Evolutionary conservation across 768 basidiomycete genomes (phyloP), one percentile per base, ranked within the genome.

Genomic region (Leccinum variicolor): DNA sequence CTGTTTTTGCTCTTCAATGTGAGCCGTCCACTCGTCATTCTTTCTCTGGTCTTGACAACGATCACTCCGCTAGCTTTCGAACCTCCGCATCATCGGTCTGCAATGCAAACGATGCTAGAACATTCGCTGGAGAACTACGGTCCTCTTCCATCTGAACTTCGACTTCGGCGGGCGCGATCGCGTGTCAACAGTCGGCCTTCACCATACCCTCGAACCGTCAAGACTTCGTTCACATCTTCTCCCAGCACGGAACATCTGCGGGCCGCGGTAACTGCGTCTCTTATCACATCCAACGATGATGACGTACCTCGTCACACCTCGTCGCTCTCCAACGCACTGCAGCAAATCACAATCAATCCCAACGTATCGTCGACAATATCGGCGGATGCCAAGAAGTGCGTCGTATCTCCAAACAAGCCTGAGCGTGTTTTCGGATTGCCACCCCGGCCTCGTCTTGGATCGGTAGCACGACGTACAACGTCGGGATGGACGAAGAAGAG

Each of bases 1-100:
- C 89, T 0, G 25, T 84, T n/a, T 89, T 80, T 50, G 85, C 86
- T 7, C 25, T 89, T 43, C 89, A 91, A 72, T 81, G 89, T 90
- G 65, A 73, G 86, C 78, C 6, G 8, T 53, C 31, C 4, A n/a
- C 11, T 5, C 23, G 58, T 10, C 4, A 19, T 5, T 49, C 17
- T 28, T 26, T n/a, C 14, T 10, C 41, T 47, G 15, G 25, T 17
- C 26, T 60, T 64, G 46, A 62, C 33, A 21, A 23, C 33, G 33
- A 15, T 15, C 33, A 15, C 34, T 43, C 34, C 5, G 55, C 19
- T 60, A 90, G 89, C 87, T 2, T 92, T 91, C 70, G 73, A 85
- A 48, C 89, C 89, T 28, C 90, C 89, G 4, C 70, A 72, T 3
- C 78, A 89, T 62, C 82, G 81, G 4, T 75, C 78, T 6, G 85